Base-by-base conservation (phyloP, 169 alveolate species). In the Theileria orientalis region DNA sequence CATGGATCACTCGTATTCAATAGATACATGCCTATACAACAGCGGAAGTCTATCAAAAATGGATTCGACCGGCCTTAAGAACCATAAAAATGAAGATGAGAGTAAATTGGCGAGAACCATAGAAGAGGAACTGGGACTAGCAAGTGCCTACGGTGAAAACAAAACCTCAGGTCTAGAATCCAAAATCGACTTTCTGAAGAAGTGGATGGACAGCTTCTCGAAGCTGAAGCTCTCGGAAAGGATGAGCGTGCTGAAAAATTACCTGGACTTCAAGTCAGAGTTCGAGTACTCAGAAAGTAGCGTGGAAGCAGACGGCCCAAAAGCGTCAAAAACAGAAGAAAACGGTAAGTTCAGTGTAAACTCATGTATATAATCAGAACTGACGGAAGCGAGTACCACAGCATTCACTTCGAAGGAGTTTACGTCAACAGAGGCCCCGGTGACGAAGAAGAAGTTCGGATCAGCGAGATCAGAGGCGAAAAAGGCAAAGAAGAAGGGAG, bases 1-100 rank as follows among this genome's bases (percentile, higher is more conserved):
- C 8, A 54, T 54, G 63, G 63, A 54, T 54, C 63, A 54, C 63
- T 54, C 63, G 42, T 54, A 13, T 54, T 54, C 63, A 9, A 54
- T 54, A 54, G 63, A 54, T 54, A 54, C 63, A 27, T 54, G 63
- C n/a, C 63, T 54, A 2, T 54, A 54, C 37, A 54, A 33, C 35
- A 54, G n/a, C 32, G 63, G 33, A 27, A 27, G 41, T 21, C n/a
- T 1, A 54, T 6, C 63, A 21, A 54, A 54, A 27, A n/a, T 27
- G 8, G 30, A 25, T 9, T 37, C 44, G 44, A 37, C 44, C 9
- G 16, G 44, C 9, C 44, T 9, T 37, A 5, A 9, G 44, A 37
- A 9, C n/a, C n/a, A n/a, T n/a, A n/a, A n/a, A n/a, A n/a, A n/a
- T n/a, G n/a, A n/a, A n/a, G n/a, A n/a, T n/a, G n/a, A n/a, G n/a